A percentile compares a stretch with the other conserved stretches of the same genome.
phyloP scores from a whole-genome alignment of 1,284 basidiomycete genomes.

The Malassezia furfur region DNA sequence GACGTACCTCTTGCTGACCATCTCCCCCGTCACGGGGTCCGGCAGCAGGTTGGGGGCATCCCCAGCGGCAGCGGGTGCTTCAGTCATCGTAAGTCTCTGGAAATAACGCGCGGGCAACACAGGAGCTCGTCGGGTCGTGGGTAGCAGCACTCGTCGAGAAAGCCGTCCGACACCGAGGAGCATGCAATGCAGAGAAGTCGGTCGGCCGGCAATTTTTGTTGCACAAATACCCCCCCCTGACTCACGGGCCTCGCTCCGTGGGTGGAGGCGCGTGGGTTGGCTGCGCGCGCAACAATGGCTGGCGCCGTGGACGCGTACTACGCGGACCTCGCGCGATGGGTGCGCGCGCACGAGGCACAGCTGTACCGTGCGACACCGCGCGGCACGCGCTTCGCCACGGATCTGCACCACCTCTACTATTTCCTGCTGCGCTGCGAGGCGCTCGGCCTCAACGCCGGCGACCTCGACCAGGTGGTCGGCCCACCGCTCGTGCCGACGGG shows the following conservation, averaged over 20 bases:
- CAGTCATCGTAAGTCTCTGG: constrained; percentile 3
- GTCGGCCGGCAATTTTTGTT: neutral
- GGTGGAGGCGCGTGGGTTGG: neutral
- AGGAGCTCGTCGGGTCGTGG: neutral
- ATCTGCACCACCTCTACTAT: constrained; percentile 77
- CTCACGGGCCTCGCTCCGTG: neutral
- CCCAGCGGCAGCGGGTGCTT: constrained; percentile 5
- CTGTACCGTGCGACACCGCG: constrained; percentile 10
- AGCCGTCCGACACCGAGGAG: constrained; percentile 5
- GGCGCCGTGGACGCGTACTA: constrained; percentile 29
- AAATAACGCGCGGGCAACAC: no score
- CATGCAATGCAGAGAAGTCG: constrained; percentile 12
- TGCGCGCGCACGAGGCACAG: constrained; percentile 28
- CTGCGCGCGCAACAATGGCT: constrained; percentile 7
- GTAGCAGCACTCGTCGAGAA: constrained; percentile 1
- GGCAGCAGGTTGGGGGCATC: constrained; percentile 30
- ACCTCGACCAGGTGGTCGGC: constrained; percentile 61
- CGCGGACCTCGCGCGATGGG: constrained; percentile 31
- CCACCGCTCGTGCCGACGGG: neutral
- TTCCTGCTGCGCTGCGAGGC: constrained; percentile 75
- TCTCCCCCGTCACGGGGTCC: constrained; percentile 46
- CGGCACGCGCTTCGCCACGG: constrained; percentile 54
- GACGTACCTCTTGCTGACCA: constrained; percentile 43
- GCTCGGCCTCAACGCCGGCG: constrained; percentile 61
- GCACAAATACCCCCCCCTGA: constrained; percentile 3